A percentile compares a stretch with the other conserved stretches of the same genome.
These are phyloP conservation scores for Pelargonium australe DNA, from an alignment of 441 rosid genomes.

Conservation along the genomic window DNA sequence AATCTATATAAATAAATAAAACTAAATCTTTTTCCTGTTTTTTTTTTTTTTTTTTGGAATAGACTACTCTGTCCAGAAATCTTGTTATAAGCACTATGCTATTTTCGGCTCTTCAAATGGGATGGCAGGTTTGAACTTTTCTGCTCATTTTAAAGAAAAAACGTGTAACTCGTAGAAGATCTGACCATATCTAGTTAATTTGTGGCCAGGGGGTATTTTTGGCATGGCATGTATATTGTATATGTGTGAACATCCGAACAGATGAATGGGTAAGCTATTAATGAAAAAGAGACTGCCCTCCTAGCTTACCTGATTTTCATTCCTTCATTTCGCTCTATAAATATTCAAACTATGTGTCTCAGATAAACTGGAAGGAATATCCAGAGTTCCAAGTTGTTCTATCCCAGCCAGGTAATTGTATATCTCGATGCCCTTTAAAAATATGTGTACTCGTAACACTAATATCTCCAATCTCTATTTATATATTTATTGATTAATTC, in stretches of 20 bases:
- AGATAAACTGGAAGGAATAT: constrained; percentile 60
- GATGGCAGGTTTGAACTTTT: constrained; percentile 45
- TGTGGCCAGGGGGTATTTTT: constrained; percentile 37
- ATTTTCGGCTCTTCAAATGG: constrained; percentile 43
- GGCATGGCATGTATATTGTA: constrained; percentile 52
- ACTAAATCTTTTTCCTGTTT: background rate
- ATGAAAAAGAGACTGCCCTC: background rate
- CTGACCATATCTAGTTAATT: constrained; percentile 4
- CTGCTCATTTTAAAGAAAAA: background rate
- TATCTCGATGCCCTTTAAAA: background rate
- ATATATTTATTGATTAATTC: background rate
- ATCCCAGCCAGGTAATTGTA: constrained; percentile 33
- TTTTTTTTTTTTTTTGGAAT: background rate
- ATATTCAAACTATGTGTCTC: constrained; percentile 2
- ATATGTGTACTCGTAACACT: background rate
- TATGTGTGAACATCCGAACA: constrained; percentile 49
- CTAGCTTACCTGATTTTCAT: background rate
- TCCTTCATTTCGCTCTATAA: background rate
- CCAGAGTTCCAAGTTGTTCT: constrained; percentile 41
- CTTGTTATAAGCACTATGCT: constrained; percentile 41
- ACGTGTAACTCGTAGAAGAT: background rate
- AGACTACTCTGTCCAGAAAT: constrained; percentile 27
- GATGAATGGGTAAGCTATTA: constrained; percentile 60
- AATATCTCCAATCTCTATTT: background rate
- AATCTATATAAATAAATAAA: no score